Evolutionary conservation across 1,139 yeast genomes (phyloP), one percentile per base, ranked within the genome.

Genomic region (Saccharomyces pastorianus): DNA sequence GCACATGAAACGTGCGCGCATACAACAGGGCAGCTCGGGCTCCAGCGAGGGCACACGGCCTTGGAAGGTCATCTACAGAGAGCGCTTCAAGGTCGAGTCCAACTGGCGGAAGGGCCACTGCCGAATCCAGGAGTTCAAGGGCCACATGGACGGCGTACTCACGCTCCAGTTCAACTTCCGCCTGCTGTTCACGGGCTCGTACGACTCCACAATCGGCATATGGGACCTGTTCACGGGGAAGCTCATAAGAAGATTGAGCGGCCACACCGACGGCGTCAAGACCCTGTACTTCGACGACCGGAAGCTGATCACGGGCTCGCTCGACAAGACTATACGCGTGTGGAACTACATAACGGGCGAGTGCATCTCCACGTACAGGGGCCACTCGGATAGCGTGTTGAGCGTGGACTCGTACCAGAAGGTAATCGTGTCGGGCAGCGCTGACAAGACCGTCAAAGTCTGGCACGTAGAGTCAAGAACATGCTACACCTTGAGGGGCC

Each of bases 291-390:
- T 91, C 69, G 99, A 93, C 71, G 84, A 83, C 53, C 88, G 85
- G 62, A 93, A 93, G 70, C 77, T 93, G 52, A 89, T 93, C 50
- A 87, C 97, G 2, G 97, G 96, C 17, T 91, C 96, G 1, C 76
- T 89, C 68, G 99, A 93, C 71, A 80, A 85, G 51, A 90, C 96
- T 0, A 89, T 93, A 57, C 85, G 91, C 63, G 95, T 93, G 32
- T 93, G 99, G 99, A 90, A 91, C 71, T 89, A 88, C 71, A 86
- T 86, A 59, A 89, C 96, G 0, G 99, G 99, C 42, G 88, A 87
- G 66, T 91, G 97, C 66, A 83, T 93, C 29, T 88, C 96, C 25
- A 90, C 98, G 0, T 90, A 93, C 70, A 76, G 95, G 47, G 98
- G 98, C 3, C 98, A 93, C 71, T 85, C 85, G 52, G 95, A 87